Conservation (phyloP, 805 yeast species). For the Candida ascalaphidarum region DNA sequence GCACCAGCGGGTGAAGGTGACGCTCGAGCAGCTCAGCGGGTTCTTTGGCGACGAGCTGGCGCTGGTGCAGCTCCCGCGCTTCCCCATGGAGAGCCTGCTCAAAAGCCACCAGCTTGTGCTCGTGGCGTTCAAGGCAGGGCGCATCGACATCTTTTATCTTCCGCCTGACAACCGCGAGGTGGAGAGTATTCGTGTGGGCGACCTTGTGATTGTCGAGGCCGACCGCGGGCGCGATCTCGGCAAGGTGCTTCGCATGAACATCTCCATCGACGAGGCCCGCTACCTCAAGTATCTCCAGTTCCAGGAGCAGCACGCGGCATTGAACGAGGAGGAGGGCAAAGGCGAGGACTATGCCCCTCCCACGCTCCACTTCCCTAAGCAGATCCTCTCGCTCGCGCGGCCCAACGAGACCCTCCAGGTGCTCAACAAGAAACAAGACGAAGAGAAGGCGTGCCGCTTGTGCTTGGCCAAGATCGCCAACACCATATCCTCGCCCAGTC, state of each 20-base stretch:
- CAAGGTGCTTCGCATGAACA: slow-evolving; percentile 47
- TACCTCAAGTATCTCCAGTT: slow-evolving; percentile 56
- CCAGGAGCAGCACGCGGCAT: slow-evolving; percentile 64
- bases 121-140: slow-evolving; percentile 71
- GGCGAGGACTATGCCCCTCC: slow-evolving; percentile 27
- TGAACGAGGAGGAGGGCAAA: slow-evolving; percentile 22
- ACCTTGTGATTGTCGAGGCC: slow-evolving; percentile 75
- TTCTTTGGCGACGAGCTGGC: slow-evolving; percentile 21
- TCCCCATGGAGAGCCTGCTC: slow-evolving; percentile 20
- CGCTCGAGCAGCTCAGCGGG: slow-evolving; percentile 16
- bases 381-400: slow-evolving; percentile 55
- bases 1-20: slow-evolving; percentile 31
- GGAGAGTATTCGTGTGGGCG: slow-evolving; percentile 40
- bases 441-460: slow-evolving; percentile 38
- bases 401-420: slow-evolving; percentile 53
- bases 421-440: slow-evolving; percentile 53
- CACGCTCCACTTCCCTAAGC: slow-evolving; percentile 55
- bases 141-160: slow-evolving; percentile 69
- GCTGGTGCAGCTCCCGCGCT: slow-evolving; percentile 25
- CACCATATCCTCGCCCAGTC: slow-evolving; percentile 7
- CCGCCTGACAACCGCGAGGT: slow-evolving; percentile 24
- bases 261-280: slow-evolving; percentile 60
- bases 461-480: slow-evolving; percentile 52
- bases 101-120: slow-evolving; percentile 7
- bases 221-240: slow-evolving; percentile 79